A percentile compares a stretch with the other conserved stretches of the same genome.
Evolutionary conservation across 306 rosid genomes (phyloP).

Genomic region (Malus orientalis): DNA sequence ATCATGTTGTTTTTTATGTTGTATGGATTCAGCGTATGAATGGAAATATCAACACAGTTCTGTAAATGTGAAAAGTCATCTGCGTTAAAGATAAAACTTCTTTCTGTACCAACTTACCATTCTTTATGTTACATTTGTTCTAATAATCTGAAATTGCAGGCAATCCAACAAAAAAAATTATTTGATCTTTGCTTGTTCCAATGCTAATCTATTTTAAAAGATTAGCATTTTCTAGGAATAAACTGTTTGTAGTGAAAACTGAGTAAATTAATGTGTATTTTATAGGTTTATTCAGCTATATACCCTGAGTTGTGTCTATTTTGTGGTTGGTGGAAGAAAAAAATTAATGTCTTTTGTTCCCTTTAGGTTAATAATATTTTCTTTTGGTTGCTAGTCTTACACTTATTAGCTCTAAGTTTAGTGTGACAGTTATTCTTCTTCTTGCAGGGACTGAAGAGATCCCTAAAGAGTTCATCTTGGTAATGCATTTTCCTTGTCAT

Average conservation of each 20-base stretch:
- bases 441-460: constrained; percentile 80
- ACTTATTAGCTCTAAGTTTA: not conserved
- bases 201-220: not conserved
- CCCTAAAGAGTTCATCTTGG: constrained; percentile 71
- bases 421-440: constrained; percentile 23
- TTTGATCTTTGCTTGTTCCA: not conserved
- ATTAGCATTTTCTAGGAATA: not conserved
- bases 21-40: not conserved
- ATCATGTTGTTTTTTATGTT: not conserved
- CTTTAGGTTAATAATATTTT: not conserved
- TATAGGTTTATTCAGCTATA: not conserved
- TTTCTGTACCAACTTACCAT: not conserved
- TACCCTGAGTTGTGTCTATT: not conserved
- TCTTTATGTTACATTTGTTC: not conserved
- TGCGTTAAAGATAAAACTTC: not conserved
- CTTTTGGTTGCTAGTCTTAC: not conserved
- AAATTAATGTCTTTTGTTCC: not conserved
- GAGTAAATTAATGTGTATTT: not conserved
- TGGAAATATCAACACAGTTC: not conserved
- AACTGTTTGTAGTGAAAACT: not conserved
- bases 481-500: constrained; percentile 18
- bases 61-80: not conserved
- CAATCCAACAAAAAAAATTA: not conserved
- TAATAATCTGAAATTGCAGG: not conserved
- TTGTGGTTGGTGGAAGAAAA: not conserved